phyloP scores from a whole-genome alignment of 371 early-diverging fungal genomes.

The Mucor sp. region DNA sequence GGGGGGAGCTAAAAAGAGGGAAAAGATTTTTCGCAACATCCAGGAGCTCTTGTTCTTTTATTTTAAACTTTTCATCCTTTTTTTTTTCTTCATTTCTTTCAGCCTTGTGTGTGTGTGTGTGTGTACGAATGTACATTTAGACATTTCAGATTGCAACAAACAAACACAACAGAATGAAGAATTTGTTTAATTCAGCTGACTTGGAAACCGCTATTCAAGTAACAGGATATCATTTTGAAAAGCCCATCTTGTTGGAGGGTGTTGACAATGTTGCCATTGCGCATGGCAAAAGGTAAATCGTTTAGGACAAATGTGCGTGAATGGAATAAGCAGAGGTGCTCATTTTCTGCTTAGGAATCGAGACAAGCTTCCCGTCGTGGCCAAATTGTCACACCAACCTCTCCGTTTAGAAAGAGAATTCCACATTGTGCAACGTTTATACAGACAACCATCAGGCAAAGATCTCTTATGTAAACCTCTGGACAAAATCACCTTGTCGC shows the following conservation, averaged over 20 bases:
- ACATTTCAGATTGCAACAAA: not conserved
- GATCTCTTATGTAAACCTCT: conserved; percentile 41
- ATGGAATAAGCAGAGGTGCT: too few species aligned
- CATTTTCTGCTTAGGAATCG: conserved; percentile 23
- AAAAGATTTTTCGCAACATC: not conserved
- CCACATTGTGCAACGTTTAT: conserved; percentile 46
- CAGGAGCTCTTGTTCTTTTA: not conserved
- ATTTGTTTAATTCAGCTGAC: conserved; percentile 1
- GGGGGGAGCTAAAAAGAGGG: not conserved
- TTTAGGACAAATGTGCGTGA: too few species aligned
- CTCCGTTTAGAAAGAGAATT: conserved; percentile 49
- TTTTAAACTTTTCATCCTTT: not conserved
- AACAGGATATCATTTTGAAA: conserved; percentile 37
- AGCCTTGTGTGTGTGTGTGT: too few species aligned
- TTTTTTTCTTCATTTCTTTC: not conserved
- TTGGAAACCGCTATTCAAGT: conserved; percentile 3
- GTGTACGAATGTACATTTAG: not conserved
- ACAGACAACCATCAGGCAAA: conserved; percentile 30
- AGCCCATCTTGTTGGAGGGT: conserved; percentile 31
- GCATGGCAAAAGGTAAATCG: conserved; percentile 41
- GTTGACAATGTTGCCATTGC: conserved; percentile 41
- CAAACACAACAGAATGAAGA: not conserved
- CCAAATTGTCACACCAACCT: conserved; percentile 49
- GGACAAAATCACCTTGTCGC: conserved; percentile 30
- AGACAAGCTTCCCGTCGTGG: conserved; percentile 43